These are phyloP conservation scores for Coriolopsis trogii DNA, from an alignment of 1,284 basidiomycete species.

Conservation along the genomic window DNA sequence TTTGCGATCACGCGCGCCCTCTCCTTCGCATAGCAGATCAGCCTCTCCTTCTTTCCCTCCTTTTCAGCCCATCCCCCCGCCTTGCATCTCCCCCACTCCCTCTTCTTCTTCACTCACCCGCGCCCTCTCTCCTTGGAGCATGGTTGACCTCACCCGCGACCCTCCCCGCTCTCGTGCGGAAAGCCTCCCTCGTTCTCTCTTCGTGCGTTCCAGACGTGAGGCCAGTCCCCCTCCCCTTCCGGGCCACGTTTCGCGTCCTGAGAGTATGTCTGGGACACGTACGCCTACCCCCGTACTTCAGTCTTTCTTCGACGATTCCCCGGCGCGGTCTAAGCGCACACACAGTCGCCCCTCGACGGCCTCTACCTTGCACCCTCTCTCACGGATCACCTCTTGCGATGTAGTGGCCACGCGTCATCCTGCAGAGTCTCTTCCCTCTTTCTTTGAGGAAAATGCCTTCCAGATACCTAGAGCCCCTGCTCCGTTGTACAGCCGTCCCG, in stretches of 20 bases:
- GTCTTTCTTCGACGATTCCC: conserved; percentile 25
- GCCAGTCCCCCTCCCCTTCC: conserved; percentile 16
- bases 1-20: conserved; percentile 25
- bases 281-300: conserved; percentile 13
- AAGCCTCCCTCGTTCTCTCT: conserved; percentile 19
- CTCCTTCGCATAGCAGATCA: conserved; percentile 9
- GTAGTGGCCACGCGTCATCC: conserved; percentile 6
- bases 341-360: conserved; percentile 22
- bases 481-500: conserved; percentile 26
- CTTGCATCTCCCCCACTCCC: conserved; percentile 27
- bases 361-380: conserved; percentile 13
- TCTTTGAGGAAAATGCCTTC: conserved; percentile 26
- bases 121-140: conserved; percentile 22
- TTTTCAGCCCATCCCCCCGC: conserved; percentile 20
- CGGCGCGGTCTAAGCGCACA: conserved; percentile 12
- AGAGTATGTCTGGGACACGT: conserved; percentile 5
- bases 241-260: conserved; percentile 1
- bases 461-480: conserved; percentile 13
- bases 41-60: conserved; percentile 17
- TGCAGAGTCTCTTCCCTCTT: conserved; percentile 15
- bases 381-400: conserved; percentile 9
- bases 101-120: conserved; percentile 18
- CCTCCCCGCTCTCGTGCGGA: conserved; percentile 22
- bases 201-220: conserved; percentile 16
- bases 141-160: conserved; percentile 21